These are phyloP conservation scores for Crithidia expoeki DNA, from an alignment of 208 protist species.

Conservation along the genomic window DNA sequence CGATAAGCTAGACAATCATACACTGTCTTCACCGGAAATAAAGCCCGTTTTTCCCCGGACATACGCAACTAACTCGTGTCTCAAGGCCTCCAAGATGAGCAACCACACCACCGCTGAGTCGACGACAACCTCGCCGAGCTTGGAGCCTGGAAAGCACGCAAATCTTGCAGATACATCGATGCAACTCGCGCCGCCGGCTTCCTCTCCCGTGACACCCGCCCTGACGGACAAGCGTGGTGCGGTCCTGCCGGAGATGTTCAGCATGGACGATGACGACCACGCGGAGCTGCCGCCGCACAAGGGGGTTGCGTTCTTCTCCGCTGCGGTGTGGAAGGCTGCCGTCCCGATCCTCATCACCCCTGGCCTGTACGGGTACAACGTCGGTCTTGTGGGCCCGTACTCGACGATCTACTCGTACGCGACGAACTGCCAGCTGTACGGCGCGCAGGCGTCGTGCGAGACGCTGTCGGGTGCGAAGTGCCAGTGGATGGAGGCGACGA, in stretches of 20 bases:
- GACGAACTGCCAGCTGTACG: conserved; percentile 55
- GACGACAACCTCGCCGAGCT: no score
- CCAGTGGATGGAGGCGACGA: conserved; percentile 24
- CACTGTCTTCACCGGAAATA: background rate
- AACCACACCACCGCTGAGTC: no score
- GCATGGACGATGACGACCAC: background rate
- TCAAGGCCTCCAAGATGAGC: no score
- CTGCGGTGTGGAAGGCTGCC: conserved; percentile 25
- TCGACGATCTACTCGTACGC: conserved; percentile 39
- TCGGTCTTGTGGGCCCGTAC: conserved; percentile 60
- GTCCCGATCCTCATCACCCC: conserved; percentile 28
- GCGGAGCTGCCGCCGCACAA: background rate
- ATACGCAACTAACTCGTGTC: no score
- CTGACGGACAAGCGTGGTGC: conserved; percentile 2
- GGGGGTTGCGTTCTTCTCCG: background rate
- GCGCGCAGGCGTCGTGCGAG: conserved; percentile 26
- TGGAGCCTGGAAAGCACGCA: no score
- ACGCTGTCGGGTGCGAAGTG: conserved; percentile 35
- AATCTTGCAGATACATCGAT: no score
- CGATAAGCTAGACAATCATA: no score
- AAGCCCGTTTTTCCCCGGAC: no score
- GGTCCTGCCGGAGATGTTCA: conserved; percentile 1
- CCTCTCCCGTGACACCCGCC: background rate
- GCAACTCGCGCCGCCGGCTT: no score
- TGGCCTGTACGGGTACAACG: conserved; percentile 49